Conservation (phyloP, 305 asterid species). For the Fraxinus baroniana region DNA sequence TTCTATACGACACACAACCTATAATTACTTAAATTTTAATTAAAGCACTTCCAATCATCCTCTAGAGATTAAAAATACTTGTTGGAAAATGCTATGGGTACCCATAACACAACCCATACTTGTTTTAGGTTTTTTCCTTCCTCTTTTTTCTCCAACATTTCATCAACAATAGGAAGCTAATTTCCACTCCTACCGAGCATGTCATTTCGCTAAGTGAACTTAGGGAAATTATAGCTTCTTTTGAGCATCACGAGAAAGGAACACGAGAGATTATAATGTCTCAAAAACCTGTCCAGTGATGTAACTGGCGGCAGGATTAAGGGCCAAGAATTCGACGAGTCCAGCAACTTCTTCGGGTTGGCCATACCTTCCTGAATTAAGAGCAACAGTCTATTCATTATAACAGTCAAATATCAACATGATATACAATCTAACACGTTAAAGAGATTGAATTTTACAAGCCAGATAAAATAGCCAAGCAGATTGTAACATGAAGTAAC, state of each 20-base stretch:
- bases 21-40: neutral
- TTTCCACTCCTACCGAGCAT: neutral
- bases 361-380: conserved; percentile 75
- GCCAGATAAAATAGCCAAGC: too few relatives aligned
- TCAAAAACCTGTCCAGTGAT: conserved; percentile 84
- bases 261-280: neutral
- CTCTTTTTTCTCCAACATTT: neutral
- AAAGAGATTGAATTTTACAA: neutral
- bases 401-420: neutral
- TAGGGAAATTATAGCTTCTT: neutral
- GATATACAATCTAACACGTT: neutral
- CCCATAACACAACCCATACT: neutral
- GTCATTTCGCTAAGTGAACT: neutral
- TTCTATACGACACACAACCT: neutral
- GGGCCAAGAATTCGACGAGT: conserved; percentile 80
- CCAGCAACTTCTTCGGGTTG: conserved; percentile 98
- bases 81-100: neutral
- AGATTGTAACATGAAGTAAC: too few relatives aligned
- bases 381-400: neutral
- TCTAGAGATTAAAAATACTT: neutral
- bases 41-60: neutral
- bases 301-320: conserved; percentile 74
- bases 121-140: neutral
- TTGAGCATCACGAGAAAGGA: neutral
- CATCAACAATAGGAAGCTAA: neutral